Conservation (phyloP, 345 rosid genomes). For the Gossypium sturtianum region DNA sequence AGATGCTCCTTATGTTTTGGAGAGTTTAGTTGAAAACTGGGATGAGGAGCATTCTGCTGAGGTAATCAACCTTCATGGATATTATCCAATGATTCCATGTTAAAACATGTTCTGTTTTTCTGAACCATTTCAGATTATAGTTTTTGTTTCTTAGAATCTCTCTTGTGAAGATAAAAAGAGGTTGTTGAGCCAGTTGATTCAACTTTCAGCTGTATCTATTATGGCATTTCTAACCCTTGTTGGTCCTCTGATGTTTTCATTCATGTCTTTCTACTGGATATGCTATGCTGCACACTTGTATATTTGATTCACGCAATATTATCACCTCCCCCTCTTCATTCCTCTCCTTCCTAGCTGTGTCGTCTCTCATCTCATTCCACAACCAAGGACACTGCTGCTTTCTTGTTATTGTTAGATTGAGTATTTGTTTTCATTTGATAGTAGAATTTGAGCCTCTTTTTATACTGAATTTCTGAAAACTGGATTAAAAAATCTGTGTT, state of each 20-base stretch:
- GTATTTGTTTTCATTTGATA: neutral
- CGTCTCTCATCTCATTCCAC: neutral
- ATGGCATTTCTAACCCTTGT: neutral
- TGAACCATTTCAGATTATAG: conserved; percentile 1
- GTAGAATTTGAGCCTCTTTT: neutral
- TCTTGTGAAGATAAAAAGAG: neutral
- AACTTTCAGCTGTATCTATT: neutral
- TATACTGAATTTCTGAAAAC: conserved; percentile 9
- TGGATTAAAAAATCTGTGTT: neutral
- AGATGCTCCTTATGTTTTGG: conserved; percentile 91
- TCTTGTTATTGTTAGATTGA: neutral
- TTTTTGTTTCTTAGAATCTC: neutral
- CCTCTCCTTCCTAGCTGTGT: neutral
- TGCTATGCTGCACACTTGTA: neutral
- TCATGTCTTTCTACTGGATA: neutral
- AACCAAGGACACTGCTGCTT: neutral
- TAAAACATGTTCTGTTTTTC: neutral
- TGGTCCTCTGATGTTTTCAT: neutral
- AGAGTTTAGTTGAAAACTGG: conserved; percentile 85
- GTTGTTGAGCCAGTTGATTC: conserved; percentile 1
- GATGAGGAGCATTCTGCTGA: conserved; percentile 93
- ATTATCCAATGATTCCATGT: conserved; percentile 8
- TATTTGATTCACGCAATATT: neutral
- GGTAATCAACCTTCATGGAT: conserved; percentile 32
- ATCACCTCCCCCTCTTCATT: neutral